phyloP scores from a whole-genome alignment of 2,329 filamentous ascomycete genomes.

The Aaosphaeria pasadenensis region DNA sequence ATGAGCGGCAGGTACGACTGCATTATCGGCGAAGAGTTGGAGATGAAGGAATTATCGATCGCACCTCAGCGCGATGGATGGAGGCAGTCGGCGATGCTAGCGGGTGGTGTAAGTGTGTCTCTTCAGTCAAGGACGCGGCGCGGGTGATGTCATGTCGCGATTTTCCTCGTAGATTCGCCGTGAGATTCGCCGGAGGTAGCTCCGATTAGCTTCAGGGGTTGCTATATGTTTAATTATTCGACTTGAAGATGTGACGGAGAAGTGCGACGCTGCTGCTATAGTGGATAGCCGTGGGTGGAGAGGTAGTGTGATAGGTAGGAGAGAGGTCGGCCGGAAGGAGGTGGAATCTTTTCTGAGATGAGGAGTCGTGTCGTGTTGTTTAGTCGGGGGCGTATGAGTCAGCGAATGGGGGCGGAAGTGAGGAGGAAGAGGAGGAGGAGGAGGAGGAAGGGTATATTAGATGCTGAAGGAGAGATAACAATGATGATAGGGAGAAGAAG shows the following conservation, averaged over 20 bases:
- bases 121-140: background rate
- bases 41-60: background rate
- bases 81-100: background rate
- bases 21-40: conserved; percentile 14
- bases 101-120: background rate
- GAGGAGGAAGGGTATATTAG: too few species aligned
- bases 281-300: background rate
- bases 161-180: background rate
- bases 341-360: too few species aligned
- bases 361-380: too few species aligned
- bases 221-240: background rate
- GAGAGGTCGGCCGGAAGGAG: background rate
- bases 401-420: too few species aligned
- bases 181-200: background rate
- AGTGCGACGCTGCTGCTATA: background rate
- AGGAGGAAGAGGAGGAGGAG: too few species aligned
- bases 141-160: background rate
- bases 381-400: too few species aligned
- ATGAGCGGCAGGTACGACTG: conserved; percentile 18
- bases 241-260: background rate
- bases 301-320: background rate
- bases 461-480: background rate
- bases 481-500: background rate
- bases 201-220: background rate
- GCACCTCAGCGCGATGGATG: background rate